Evolutionary conservation across 2,329 filamentous ascomycete genomes (phyloP).

Genomic region (Pestalotiopsis sp.): DNA sequence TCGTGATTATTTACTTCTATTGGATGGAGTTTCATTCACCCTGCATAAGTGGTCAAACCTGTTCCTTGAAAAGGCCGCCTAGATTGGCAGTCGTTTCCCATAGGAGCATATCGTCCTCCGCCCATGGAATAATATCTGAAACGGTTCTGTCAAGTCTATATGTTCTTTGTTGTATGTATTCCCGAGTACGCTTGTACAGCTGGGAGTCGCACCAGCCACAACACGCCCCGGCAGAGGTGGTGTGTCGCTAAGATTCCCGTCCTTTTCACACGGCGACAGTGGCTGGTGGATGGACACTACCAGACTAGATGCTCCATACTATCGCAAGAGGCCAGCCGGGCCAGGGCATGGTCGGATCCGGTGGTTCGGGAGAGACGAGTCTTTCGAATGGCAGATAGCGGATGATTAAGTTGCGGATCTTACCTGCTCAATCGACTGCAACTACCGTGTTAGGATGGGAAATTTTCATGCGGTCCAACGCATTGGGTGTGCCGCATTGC

Average conservation of each 20-base stretch:
- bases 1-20: background rate
- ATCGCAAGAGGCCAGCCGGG: background rate
- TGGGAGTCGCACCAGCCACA: constrained; percentile 1
- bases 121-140: constrained; percentile 5
- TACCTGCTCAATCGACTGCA: background rate
- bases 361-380: background rate
- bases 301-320: background rate
- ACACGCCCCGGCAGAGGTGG: background rate
- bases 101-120: background rate
- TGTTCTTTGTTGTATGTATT: background rate
- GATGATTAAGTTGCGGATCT: background rate
- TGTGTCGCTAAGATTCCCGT: background rate
- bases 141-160: background rate
- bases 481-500: background rate
- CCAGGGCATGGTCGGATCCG: background rate
- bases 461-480: background rate
- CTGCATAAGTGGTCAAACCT: background rate
- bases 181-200: background rate
- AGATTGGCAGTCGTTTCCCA: constrained; percentile 6
- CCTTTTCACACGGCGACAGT: background rate
- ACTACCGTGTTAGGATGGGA: background rate
- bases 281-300: background rate
- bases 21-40: background rate
- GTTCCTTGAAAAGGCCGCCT: background rate
- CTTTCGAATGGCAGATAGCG: background rate